Percentiles rank a stretch among this genome's conserved stretches.
These are phyloP conservation scores for Xylaria flabelliformis DNA, from an alignment of 495 filamentous ascomycete genomes.

Conservation along the genomic window DNA sequence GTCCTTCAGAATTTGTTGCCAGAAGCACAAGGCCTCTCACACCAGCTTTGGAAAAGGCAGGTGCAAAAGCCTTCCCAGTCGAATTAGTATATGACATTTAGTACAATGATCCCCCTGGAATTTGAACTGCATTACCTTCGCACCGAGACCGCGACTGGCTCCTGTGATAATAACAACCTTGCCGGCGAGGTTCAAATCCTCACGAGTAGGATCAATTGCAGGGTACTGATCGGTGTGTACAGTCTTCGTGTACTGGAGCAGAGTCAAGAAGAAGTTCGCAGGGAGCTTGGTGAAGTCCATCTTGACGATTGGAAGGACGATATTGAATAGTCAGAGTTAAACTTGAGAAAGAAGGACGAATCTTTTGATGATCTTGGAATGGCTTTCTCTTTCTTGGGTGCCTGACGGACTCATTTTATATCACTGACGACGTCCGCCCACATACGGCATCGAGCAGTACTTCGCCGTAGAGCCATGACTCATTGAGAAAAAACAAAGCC, in stretches of 20 bases:
- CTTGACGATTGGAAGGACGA: not conserved
- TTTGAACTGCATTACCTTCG: constrained; percentile 22
- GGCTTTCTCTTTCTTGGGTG: not conserved
- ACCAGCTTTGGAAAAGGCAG: constrained; percentile 49
- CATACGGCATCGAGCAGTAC: not conserved
- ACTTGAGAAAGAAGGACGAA: not conserved
- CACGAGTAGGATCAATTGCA: constrained; percentile 46
- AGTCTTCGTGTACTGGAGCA: constrained; percentile 42
- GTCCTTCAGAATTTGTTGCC: constrained; percentile 39
- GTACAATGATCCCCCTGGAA: not conserved
- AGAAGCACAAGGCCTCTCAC: constrained; percentile 51
- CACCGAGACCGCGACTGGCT: constrained; percentile 53
- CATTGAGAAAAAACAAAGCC: not conserved
- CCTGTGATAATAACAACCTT: constrained; percentile 56
- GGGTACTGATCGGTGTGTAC: constrained; percentile 54
- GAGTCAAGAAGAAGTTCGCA: constrained; percentile 33
- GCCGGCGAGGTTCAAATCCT: constrained; percentile 44
- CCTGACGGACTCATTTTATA: not conserved
- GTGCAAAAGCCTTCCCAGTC: constrained; percentile 45
- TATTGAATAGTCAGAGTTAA: not conserved
- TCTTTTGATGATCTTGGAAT: not conserved
- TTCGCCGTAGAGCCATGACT: constrained; percentile 6
- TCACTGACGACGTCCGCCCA: no score
- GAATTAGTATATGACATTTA: not conserved
- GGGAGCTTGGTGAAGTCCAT: constrained; percentile 31